Evolutionary conservation across 2,329 filamentous ascomycete species (phyloP).

Genomic region (Aspergillus neotritici): DNA sequence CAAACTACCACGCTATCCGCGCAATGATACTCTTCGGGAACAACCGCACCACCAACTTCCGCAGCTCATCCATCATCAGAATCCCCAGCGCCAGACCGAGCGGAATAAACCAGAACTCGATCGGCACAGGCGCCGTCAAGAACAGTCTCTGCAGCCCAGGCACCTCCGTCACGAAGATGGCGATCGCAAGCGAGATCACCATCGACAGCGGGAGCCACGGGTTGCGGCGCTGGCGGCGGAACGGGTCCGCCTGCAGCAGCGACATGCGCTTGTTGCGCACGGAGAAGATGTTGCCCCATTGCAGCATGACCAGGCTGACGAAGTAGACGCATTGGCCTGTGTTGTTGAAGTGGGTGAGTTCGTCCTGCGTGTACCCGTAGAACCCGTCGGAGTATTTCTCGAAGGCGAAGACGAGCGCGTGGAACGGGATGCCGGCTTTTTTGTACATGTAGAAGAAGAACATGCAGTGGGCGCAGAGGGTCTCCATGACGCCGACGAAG

Average conservation of each 20-base stretch:
- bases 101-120: constrained; percentile 51
- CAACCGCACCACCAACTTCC: constrained; percentile 46
- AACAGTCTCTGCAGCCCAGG: constrained; percentile 48
- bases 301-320: constrained; percentile 49
- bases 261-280: constrained; percentile 50
- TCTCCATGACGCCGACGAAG: constrained; percentile 50
- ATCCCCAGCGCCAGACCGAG: constrained; percentile 48
- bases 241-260: constrained; percentile 48
- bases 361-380: constrained; percentile 43
- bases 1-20: constrained; percentile 46
- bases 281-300: constrained; percentile 50
- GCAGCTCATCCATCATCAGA: constrained; percentile 48
- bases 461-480: constrained; percentile 47
- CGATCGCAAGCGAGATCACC: constrained; percentile 46
- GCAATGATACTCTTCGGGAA: constrained; percentile 45
- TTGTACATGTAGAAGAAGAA: constrained; percentile 51
- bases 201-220: constrained; percentile 47
- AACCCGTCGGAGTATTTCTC: constrained; percentile 47
- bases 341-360: constrained; percentile 47
- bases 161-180: constrained; percentile 50
- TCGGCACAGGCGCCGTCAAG: constrained; percentile 45
- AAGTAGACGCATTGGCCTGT: constrained; percentile 52
- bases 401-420: constrained; percentile 47
- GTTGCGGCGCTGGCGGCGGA: constrained; percentile 45
- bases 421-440: constrained; percentile 45